These are phyloP conservation scores for Teunomyces stri DNA, from an alignment of 805 yeast species.

Conservation along the genomic window DNA sequence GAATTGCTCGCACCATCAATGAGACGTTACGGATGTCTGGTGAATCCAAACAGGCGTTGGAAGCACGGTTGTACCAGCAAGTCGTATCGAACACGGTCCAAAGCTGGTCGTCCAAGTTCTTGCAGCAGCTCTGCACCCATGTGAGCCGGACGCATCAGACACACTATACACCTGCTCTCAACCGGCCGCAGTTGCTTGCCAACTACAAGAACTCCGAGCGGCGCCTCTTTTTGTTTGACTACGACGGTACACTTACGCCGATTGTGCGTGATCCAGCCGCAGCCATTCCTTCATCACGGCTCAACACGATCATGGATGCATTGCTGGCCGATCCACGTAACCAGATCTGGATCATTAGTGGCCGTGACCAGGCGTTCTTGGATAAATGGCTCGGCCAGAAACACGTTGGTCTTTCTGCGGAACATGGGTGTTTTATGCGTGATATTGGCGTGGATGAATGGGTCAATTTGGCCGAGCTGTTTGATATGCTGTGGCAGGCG, in stretches of 20 bases:
- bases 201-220: conserved; percentile 60
- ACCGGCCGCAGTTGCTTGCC: conserved; percentile 60
- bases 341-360: conserved; percentile 92
- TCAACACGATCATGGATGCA: conserved; percentile 55
- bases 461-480: conserved; percentile 77
- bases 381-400: conserved; percentile 82
- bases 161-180: conserved; percentile 68
- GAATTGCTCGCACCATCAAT: conserved; percentile 82
- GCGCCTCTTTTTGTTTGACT: conserved; percentile 86
- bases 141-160: conserved; percentile 39
- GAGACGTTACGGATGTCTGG: conserved; percentile 57
- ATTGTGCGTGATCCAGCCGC: conserved; percentile 98
- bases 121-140: conserved; percentile 48
- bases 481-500: conserved; percentile 95
- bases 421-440: conserved; percentile 94
- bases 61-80: conserved; percentile 54
- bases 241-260: conserved; percentile 96
- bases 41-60: conserved; percentile 32
- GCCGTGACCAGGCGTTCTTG: conserved; percentile 88
- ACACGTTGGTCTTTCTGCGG: conserved; percentile 85
- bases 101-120: conserved; percentile 69
- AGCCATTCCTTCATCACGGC: conserved; percentile 84
- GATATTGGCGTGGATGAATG: conserved; percentile 63
- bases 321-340: conserved; percentile 75
- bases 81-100: conserved; percentile 75